A percentile compares a stretch with the other conserved stretches of the same genome.
These are phyloP conservation scores for Malania oleifera DNA, from an alignment of 164 flowering plant genomes.

Conservation along the genomic window DNA sequence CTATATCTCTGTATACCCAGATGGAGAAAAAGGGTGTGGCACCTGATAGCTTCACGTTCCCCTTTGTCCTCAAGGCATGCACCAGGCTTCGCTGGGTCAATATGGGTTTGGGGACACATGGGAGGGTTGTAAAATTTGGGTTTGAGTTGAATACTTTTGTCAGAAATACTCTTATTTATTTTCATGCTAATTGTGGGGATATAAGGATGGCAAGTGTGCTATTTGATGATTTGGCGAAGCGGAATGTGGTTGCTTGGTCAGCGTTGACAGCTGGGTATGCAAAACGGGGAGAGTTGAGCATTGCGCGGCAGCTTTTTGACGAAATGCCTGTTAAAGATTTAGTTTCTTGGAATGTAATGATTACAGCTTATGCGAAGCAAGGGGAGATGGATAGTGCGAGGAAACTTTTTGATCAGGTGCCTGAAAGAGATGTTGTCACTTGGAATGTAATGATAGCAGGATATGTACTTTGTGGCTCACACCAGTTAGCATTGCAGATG, in stretches of 20 bases:
- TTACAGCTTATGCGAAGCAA: slow-evolving; percentile 58
- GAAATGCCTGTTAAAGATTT: slow-evolving; percentile 69
- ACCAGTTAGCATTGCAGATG: slow-evolving; percentile 44
- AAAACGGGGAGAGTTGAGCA: slow-evolving; percentile 43
- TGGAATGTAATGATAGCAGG: slow-evolving; percentile 70
- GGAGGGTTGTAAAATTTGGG: slow-evolving; percentile 50
- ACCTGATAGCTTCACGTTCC: slow-evolving; percentile 63
- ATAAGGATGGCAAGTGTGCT: slow-evolving; percentile 40
- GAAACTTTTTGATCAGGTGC: slow-evolving; percentile 44
- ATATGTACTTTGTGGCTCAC: slow-evolving; percentile 38
- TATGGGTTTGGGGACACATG: slow-evolving; percentile 50
- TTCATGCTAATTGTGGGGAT: slow-evolving; percentile 73
- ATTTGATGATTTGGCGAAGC: slow-evolving; percentile 44
- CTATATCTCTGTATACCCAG: slow-evolving; percentile 41
- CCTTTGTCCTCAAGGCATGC: slow-evolving; percentile 73
- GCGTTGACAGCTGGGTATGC: slow-evolving; percentile 75
- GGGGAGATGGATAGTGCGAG: slow-evolving; percentile 66
- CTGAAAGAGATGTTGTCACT: slow-evolving; percentile 51
- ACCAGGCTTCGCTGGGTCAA: slow-evolving; percentile 48
- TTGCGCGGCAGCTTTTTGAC: slow-evolving; percentile 53
- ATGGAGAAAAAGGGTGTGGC: slow-evolving; percentile 41
- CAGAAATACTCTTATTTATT: slow-evolving; percentile 59
- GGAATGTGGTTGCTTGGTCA: slow-evolving; percentile 73
- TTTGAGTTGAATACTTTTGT: slow-evolving; percentile 44
- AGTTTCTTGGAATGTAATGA: slow-evolving; percentile 91